Evolutionary conservation across 208 protist genomes (phyloP), one percentile per base, ranked within the genome.

Genomic region (Wallacemonas sp.): DNA sequence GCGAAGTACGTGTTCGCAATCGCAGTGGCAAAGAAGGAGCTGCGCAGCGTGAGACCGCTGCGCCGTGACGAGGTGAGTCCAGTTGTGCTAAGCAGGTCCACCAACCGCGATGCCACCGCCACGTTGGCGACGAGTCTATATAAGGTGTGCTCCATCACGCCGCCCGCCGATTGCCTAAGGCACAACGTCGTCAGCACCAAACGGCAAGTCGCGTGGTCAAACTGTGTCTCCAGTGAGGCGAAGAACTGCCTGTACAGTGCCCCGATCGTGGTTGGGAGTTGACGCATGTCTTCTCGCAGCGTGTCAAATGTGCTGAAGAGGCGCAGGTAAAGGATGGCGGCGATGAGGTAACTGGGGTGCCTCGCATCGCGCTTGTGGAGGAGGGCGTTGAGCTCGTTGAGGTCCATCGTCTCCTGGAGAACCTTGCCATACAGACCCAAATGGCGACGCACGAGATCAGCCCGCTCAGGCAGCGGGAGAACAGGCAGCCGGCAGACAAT

Each of bases 281-380:
- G 26, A n/a, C 75, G 73, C 31, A 96, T 90, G 58, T 92, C 88
- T 15, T 73, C 64, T 19, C 80, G 77, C 28, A 96, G 77, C 6
- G 86, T 92, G 62, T 88, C 84, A 60, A 87, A 94, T 12, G 71
- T 80, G 70, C 84, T 93, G 80, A 93, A 93, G 26, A 94, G 79
- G 2, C 86, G 79, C 36, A 96, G 75, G 62, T 94, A 84, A 14
- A 75, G 82, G 17, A 95, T 77, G 19, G 80, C 82, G 33, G 77
- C 63, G 42, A 72, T 91, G 34, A 96, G 78, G 60, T 94, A 91
- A 24, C 76, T 80, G 5, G 88, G 74, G 17, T 73, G 78, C 0
- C 72, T 72, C 11, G 86, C 81, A 31, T 81, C 86, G n/a, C 56
- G 36, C 54, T 95, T 96, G 22, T 84, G 77, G 51, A 93, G 74